Evolutionary conservation across 2,329 filamentous ascomycete species (phyloP).

Genomic region (Phyllosticta paracitricarpa): DNA sequence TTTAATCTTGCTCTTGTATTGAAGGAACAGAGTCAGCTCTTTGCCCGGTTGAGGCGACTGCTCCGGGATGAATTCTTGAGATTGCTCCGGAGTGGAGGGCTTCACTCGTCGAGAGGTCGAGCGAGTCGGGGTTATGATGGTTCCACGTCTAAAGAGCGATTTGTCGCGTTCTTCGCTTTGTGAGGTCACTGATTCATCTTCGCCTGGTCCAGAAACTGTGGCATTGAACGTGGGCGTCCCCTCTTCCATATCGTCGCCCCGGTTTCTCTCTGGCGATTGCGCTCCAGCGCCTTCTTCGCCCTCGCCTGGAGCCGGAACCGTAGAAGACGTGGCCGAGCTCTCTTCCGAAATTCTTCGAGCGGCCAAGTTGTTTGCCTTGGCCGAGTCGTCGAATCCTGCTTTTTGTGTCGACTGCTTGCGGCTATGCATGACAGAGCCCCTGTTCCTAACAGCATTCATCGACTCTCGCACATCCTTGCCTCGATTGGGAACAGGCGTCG

Average conservation of each 20-base stretch:
- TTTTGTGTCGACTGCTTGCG: conserved; percentile 43
- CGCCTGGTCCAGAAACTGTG: conserved; percentile 26
- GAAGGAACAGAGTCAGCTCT: conserved; percentile 84
- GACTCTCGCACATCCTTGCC: conserved; percentile 79
- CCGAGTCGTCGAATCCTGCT: conserved; percentile 46
- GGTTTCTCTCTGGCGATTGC: conserved; percentile 56
- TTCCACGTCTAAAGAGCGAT: conserved; percentile 14
- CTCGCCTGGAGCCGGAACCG: conserved; percentile 25
- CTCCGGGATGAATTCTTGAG: conserved; percentile 36
- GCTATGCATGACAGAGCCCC: conserved; percentile 45
- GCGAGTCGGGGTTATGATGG: conserved; percentile 18
- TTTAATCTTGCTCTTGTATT: conserved; percentile 95
- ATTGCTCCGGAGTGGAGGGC: conserved; percentile 30
- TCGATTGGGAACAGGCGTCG: conserved; percentile 73
- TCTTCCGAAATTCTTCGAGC: conserved; percentile 55
- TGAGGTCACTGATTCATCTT: conserved; percentile 18
- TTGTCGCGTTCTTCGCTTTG: conserved; percentile 18
- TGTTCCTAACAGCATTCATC: conserved; percentile 58
- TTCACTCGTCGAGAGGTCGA: conserved; percentile 24
- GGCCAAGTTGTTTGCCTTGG: conserved; percentile 30
- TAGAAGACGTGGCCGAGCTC: conserved; percentile 27
- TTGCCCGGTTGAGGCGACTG: conserved; percentile 66
- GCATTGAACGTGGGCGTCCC: conserved; percentile 23
- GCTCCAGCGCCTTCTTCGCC: conserved; percentile 22
- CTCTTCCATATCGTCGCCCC: conserved; percentile 12